A percentile compares a stretch with the other conserved stretches of the same genome.
Evolutionary conservation across 2,329 filamentous ascomycete genomes (phyloP).

Genomic region (Cladosporium velox): DNA sequence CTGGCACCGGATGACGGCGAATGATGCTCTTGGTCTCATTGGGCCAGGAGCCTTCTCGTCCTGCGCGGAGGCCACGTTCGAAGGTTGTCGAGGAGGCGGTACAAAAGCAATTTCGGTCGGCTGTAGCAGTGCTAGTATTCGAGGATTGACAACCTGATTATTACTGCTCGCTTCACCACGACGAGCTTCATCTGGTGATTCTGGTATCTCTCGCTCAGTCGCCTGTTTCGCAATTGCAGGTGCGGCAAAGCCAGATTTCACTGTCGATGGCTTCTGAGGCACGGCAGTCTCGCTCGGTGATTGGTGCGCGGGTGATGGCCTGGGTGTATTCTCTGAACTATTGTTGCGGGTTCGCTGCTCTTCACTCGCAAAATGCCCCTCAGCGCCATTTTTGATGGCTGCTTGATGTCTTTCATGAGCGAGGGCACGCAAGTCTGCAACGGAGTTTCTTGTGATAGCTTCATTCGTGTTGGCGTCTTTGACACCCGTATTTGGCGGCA

Average conservation of each 20-base stretch:
- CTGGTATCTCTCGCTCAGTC: constrained; percentile 1
- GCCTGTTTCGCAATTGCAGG: background rate
- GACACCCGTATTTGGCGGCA: no score
- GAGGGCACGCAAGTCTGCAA: constrained; percentile 4
- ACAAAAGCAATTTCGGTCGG: background rate
- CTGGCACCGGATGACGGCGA: background rate
- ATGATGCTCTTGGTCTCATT: background rate
- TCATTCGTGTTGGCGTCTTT: background rate
- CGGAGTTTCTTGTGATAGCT: constrained; percentile 7
- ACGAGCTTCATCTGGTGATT: constrained; percentile 14
- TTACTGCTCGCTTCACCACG: no score
- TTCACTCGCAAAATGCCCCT: background rate
- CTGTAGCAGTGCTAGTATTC: background rate
- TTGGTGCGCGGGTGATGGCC: background rate
- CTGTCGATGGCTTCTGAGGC: background rate
- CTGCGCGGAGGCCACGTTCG: background rate
- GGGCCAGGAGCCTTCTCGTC: background rate
- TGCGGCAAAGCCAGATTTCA: background rate
- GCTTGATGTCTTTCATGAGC: constrained; percentile 8
- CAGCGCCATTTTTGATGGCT: background rate
- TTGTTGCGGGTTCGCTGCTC: background rate
- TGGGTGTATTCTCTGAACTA: background rate
- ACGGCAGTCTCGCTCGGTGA: background rate
- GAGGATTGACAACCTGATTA: background rate
- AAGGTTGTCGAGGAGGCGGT: background rate